Evolutionary conservation across 345 rosid species (phyloP), one percentile per base, ranked within the genome.

Genomic region (Eucalyptus cloeziana): DNA sequence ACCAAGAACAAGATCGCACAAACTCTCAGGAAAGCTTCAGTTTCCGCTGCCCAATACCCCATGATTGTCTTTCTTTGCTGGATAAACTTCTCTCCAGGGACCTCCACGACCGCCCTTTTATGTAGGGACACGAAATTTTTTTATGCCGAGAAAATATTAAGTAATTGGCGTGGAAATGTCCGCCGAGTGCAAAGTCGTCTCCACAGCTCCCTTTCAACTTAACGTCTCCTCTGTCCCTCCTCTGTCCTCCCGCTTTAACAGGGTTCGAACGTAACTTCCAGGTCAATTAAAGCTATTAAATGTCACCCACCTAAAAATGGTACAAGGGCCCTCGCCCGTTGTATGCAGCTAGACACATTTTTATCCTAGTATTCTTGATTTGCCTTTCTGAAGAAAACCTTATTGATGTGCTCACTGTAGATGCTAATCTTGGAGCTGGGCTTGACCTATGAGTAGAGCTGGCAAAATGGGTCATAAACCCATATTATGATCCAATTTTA

Each of bases 1-100:
- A 92, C 89, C 80, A 94, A 90, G 45, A 93, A 12, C 90, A 92
- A 52, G 33, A 89, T 89, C 6, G 94, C 91, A 31, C 86, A 89
- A 40, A 93, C 60, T 89, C 97, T 93, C 40, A 94, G 87, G 52
- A 89, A 62, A 89, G 90, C 93, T 90, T 96, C 96, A 45, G 87
- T 33, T 91, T 92, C 92, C 44, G 67, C 88, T n/a, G 71, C 64
- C 50, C 86, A 47, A 71, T 58, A 30, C 15, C 44, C 87, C 89
- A 88, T 88, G 47, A 21, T 40, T 10, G 14, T 40, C 13, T 76
- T 71, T 71, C 22, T 40, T 37, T 10, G 45, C 81, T 40, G 43
- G 47, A 15, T 40, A 6, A 76, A 19, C 40, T 37, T 76, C 47
- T 37, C 27, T 33, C 24, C 80, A 8, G 21, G 21, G 80, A 16